Base-by-base conservation (phyloP, 257 asterid genomes). In the Capsicum rhomboideum region DNA sequence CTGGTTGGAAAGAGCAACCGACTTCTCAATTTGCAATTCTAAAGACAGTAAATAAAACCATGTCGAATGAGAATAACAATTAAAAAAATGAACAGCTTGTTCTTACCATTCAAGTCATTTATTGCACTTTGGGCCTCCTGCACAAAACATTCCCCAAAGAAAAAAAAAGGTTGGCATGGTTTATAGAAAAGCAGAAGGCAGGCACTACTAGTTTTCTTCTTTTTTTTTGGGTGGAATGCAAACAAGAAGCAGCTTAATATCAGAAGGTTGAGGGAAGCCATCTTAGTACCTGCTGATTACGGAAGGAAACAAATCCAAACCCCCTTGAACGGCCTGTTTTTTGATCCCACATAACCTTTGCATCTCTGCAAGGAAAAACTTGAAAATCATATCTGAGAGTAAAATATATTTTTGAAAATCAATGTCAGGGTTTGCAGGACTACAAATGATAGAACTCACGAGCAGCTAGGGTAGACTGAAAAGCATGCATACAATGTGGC, bases 261-360 rank as follows among this genome's bases (percentile, higher is more conserved):
- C 10, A 46, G 18, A 74, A n/a, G 8, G 14, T 7, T 74, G 59
- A 23, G 12, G 23, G 23, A 44, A 75, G 42, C 58, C 12, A 23
- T 20, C 5, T 4, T 26, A 83, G 52, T 49, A 92, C 98, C 97
- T 92, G 97, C 91, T 95, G 98, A 81, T 28, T 91, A 58, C 98
- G 96, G 80, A 91, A 95, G 85, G 97, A 95, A 58, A 93, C 98
- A 85, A 95, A 95, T 12, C 98, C 98, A 86, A 93, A 95, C 14
- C 98, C 98, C 91, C 98, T 90, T 9, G 98, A 95, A 56, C 95
- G 97, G 31, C 98, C 97, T 86, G 98, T 91, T 86, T 95, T 95
- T 89, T 93, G 98, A 83, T 92, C 98, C 98, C 98, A 95, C 98
- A 95, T 93, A 54, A 95, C 98, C 90, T 94, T 90, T 42, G 98